Base-by-base conservation (phyloP, 2,329 filamentous ascomycete species). In the Talaromyces sp. region DNA sequence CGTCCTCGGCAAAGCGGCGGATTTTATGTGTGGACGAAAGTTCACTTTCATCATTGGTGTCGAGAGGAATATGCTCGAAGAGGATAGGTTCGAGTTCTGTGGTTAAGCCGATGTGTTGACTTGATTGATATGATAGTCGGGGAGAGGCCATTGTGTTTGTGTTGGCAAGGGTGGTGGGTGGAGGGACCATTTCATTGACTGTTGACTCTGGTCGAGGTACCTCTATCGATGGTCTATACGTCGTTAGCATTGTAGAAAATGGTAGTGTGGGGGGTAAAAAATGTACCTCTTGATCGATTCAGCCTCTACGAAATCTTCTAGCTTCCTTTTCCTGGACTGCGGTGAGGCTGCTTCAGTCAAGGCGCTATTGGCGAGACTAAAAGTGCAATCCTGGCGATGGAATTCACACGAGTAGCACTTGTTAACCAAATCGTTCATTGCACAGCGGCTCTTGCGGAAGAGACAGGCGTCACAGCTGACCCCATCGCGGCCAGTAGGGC, bases 341-440 rank as follows among this genome's bases (percentile, higher is more conserved):
- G 68, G 58, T 9, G 71, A 71, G 9, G 66, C 66, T 23, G 62
- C 58, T 59, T 66, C 61, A 58, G 64, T 63, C 28, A 66, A 39
- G 23, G 50, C 56, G 16, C 67, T 67, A 28, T 60, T 68, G 35
- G 70, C 67, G 7, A 77, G 67, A 28, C 69, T 74, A 63, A 78
- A 79, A 7, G 76, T 79, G 66, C 76, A 79, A 31, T 79, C 76
- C 68, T 79, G 77, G 46, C 75, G 75, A 65, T 78, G 76, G 42
- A 78, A 79, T 59, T 79, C 76, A 63, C 77, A 79, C 50, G 76
- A 78, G 62, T 77, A 78, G 65, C 76, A 78, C 64, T 77, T 78
- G 62, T 77, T 76, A 64, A 76, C 72, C 66, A 73, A 71, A 64
- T 77, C 75, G 65, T 78, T 78, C 72, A 79, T 79, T 18, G 76